Percentiles rank a stretch among this genome's conserved stretches.
These are phyloP conservation scores for Mikania micrantha DNA, from an alignment of 129 eudicot species.

Conservation along the genomic window DNA sequence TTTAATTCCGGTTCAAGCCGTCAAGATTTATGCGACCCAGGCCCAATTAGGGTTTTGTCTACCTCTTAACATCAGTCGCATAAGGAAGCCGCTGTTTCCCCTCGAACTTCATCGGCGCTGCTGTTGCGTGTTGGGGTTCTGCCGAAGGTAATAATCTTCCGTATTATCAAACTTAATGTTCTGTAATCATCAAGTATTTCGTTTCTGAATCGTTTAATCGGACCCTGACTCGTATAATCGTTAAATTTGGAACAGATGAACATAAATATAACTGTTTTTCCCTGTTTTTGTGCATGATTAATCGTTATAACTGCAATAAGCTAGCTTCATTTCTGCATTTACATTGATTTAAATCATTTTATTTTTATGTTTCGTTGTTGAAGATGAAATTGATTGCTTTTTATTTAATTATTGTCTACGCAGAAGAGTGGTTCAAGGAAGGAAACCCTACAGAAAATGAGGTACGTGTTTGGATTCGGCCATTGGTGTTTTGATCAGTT, in stretches of 20 bases:
- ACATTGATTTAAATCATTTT: neutral
- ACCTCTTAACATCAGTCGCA: neutral
- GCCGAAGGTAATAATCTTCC: neutral
- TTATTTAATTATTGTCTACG: neutral
- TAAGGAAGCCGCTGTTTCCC: neutral
- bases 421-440: constrained; percentile 9
- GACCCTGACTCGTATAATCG: neutral
- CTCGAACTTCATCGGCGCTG: constrained; percentile 13
- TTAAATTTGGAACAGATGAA: neutral
- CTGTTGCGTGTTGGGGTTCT: constrained; percentile 15
- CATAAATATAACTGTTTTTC: neutral
- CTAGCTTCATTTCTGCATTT: neutral
- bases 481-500: neutral
- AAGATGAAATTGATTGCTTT: neutral
- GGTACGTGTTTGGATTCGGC: constrained; percentile 17
- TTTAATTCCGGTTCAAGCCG: too few relatives aligned
- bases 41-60: constrained; percentile 25
- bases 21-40: too few relatives aligned
- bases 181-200: neutral
- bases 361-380: neutral
- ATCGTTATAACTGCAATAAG: neutral
- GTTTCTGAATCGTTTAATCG: neutral
- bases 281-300: neutral
- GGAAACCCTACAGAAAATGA: constrained; percentile 4
- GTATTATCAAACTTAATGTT: neutral